A percentile compares a stretch with the other conserved stretches of the same genome.
Conservation (phyloP, 805 yeast species). For the Candida schatavii region DNA sequence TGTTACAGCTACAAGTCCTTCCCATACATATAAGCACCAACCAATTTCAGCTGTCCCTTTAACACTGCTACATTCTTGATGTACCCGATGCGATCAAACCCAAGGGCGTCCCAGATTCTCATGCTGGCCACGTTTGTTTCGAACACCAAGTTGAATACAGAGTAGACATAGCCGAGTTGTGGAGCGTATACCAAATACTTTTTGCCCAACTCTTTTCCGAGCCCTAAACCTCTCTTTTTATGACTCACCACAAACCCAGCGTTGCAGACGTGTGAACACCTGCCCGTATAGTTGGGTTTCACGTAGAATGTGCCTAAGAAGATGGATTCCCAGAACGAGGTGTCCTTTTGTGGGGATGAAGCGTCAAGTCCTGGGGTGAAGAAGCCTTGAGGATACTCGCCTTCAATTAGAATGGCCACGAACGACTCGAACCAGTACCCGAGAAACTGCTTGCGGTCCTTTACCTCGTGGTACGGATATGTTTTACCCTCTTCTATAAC, state of each 20-base stretch:
- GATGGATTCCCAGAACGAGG: slow-evolving; percentile 36
- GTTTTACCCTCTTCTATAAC: slow-evolving; percentile 74
- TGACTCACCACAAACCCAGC: slow-evolving; percentile 78
- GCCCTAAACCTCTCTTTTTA: slow-evolving; percentile 57
- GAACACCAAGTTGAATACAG: slow-evolving; percentile 86
- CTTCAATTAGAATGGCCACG: slow-evolving; percentile 57
- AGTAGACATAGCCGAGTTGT: slow-evolving; percentile 70
- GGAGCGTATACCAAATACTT: slow-evolving; percentile 74
- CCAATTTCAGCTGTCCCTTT: slow-evolving; percentile 58
- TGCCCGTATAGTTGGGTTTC: slow-evolving; percentile 83
- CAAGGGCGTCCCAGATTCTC: slow-evolving; percentile 78
- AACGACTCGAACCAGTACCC: slow-evolving; percentile 68
- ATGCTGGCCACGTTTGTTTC: slow-evolving; percentile 74
- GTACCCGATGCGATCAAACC: slow-evolving; percentile 76
- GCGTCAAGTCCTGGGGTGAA: too few species aligned
- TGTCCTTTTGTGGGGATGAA: slow-evolving; percentile 29
- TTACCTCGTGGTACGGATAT: slow-evolving; percentile 55
- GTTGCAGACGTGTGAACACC: slow-evolving; percentile 84
- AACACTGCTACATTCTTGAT: slow-evolving; percentile 72
- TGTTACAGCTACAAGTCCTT: slow-evolving; percentile 47
- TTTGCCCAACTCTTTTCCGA: slow-evolving; percentile 70
- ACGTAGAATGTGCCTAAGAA: slow-evolving; percentile 75
- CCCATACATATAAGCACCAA: slow-evolving; percentile 80
- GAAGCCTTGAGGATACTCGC: slow-evolving; percentile 15
- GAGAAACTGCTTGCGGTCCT: slow-evolving; percentile 48